phyloP scores from a whole-genome alignment of 225 moss, liverwort and hornwort species.

The Straminergon stramineum region DNA sequence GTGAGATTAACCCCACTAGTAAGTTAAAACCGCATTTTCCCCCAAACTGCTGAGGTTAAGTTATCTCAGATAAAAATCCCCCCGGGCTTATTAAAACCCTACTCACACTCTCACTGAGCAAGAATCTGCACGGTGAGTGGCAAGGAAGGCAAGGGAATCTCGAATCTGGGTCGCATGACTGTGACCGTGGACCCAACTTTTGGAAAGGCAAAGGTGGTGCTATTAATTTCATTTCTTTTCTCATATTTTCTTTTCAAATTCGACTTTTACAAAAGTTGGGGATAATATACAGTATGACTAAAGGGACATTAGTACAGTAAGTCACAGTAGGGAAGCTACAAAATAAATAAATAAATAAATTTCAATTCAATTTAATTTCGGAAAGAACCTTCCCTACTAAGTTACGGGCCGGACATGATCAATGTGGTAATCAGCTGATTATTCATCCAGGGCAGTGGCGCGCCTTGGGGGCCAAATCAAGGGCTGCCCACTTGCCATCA shows the following conservation, averaged over 20 bases:
- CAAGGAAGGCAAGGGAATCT: not conserved
- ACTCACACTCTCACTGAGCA: not conserved
- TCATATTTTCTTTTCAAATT: not conserved
- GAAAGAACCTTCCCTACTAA: not conserved
- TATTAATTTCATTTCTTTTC: fast-evolving
- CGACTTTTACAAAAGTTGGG: not conserved
- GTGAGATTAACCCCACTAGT: not conserved
- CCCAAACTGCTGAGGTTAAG: not conserved
- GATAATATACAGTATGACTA: not conserved
- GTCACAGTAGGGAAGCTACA: not conserved
- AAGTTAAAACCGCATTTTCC: not conserved
- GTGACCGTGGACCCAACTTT: not conserved
- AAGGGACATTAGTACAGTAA: not conserved
- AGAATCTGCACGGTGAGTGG: not conserved
- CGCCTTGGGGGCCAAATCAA: not conserved
- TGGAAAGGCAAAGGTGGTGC: not conserved
- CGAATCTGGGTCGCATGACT: not conserved
- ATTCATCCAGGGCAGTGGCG: not conserved
- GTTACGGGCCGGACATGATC: not conserved
- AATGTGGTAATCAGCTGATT: not conserved
- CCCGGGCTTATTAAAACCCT: not conserved
- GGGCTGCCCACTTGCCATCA: conserved; percentile 2
- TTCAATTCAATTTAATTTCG: not conserved
- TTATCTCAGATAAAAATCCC: not conserved
- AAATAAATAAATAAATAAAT: too few relatives aligned